Base-by-base conservation (phyloP, 1,139 yeast species). In the Pichia sp. region DNA sequence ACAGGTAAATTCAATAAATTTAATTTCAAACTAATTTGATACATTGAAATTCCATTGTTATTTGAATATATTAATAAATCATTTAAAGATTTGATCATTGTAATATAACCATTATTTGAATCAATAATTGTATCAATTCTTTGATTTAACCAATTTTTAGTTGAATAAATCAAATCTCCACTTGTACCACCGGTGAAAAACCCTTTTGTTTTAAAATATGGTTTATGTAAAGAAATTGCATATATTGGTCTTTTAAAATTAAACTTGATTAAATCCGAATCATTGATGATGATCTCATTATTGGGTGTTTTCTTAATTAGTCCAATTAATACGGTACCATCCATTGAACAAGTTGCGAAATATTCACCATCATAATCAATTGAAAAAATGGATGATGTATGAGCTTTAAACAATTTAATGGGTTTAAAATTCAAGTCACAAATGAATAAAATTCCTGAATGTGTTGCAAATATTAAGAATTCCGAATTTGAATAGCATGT, bases 151-250 rank as follows among this genome's bases (percentile, higher is more conserved):
- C 99, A 93, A 59, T 87, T 87, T 56, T 83, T 76, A 46, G 84
- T 85, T 1, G 95, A 84, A 51, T 83, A 71, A 0, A 87, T 71
- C 0, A 93, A 84, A 53, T 87, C 82, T 0, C 98, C 98, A 18
- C 93, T 85, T 74, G 85, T 89, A 0, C 98, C 98, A 3, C 98
- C 98, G 41, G 91, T 84, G 0, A 88, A 74, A 59, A 89, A 90
- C 13, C 84, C 76, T 53, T 81, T 78, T 0, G 83, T 75, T 14
- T 73, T 75, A 44, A 68, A 66, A 65, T 87, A 93, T 56, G 84
- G 80, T 22, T 81, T 80, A 59, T 88, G 95, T 7, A 95, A 67
- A 0, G 91, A 86, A 4, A 93, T 95, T 0, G 95, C 82, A 65
- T 90, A 95, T 0, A 95, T 80, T 0, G 99, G 98, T 36, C 98